Base-by-base conservation (phyloP, 352 stramenopile genomes). In the Pythium coloratum region DNA sequence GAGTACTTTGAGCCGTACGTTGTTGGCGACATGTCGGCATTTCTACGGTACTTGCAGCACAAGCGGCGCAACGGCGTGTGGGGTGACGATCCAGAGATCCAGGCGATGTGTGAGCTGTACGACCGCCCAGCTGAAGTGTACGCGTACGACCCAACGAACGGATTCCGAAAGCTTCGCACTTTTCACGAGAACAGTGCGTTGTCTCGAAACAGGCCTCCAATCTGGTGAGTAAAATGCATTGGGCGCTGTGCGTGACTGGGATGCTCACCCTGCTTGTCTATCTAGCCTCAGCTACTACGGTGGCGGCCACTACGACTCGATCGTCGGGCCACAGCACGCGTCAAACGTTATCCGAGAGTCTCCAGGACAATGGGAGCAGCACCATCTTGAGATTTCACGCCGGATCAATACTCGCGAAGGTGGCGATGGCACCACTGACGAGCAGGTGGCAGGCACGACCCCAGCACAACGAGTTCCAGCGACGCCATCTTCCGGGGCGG, bases 71-170 rank as follows among this genome's bases (percentile, higher is more conserved):
- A 91, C 55, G 95, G 92, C 40, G 92, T 98, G 7, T 98, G 97
- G 84, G 97, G 95, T 14, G 97, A 98, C 67, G 96, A 99, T 69
- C 90, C 94, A 2, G 97, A 99, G 82, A 92, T 99, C 44, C 96
- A 98, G 44, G 88, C 97, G 32, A 92, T 98, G 61, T 97, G 86
- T 50, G 97, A 99, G 76, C 73, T 99, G 4, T 98, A 98, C 69
- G 86, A 97, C 57, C 88, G 92, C 30, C 79, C 89, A 2, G 90
- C 90, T 0, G 82, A 98, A 73, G 90, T 98, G 40, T 98, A 92
- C 72, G 86, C 88, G 13, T 97, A 96, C 66, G 89, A 97, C 60
- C 61, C 72, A 0, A 46, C 66, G 8, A 53, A 72, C 26, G 92
- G 92, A 3, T 94, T 90, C 18, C 78, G 79, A 34, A 94, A 90